phyloP scores from a whole-genome alignment of 2,329 filamentous ascomycete species.

The Scedosporium apiospermum region DNA sequence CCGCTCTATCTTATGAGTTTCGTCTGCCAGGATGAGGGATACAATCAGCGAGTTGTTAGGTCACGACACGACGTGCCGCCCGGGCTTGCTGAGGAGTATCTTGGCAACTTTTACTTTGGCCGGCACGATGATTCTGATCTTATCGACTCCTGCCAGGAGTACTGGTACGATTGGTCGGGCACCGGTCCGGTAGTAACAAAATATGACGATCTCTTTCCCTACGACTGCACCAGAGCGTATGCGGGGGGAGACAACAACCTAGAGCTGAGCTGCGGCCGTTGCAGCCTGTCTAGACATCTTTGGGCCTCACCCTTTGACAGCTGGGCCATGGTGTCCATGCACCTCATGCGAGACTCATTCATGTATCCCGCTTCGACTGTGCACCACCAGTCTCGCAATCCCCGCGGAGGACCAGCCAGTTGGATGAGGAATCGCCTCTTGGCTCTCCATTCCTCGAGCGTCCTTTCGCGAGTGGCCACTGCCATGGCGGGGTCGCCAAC shows the following conservation, averaged over 20 bases:
- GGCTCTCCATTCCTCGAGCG: conserved; percentile 21
- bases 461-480: conserved; percentile 20
- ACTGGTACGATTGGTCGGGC: conserved; percentile 35
- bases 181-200: conserved; percentile 21
- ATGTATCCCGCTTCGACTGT: conserved; percentile 19
- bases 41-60: conserved; percentile 15
- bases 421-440: conserved; percentile 27
- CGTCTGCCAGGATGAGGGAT: conserved; percentile 20
- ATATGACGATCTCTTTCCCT: conserved; percentile 25
- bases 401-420: conserved; percentile 10
- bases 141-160: conserved; percentile 31
- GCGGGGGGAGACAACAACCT: conserved; percentile 8
- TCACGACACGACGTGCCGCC: conserved; percentile 26
- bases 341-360: conserved; percentile 23
- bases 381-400: neutral
- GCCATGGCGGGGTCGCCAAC: conserved; percentile 22
- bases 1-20: conserved; percentile 30
- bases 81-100: conserved; percentile 33
- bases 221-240: conserved; percentile 37
- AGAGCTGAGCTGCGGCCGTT: conserved; percentile 22
- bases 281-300: conserved; percentile 33
- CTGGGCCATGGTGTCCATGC: conserved; percentile 29
- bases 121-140: conserved; percentile 30
- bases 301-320: conserved; percentile 35
- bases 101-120: conserved; percentile 27